These are phyloP conservation scores for Diaporthe vexans DNA, from an alignment of 2,329 filamentous ascomycete genomes.

Conservation along the genomic window DNA sequence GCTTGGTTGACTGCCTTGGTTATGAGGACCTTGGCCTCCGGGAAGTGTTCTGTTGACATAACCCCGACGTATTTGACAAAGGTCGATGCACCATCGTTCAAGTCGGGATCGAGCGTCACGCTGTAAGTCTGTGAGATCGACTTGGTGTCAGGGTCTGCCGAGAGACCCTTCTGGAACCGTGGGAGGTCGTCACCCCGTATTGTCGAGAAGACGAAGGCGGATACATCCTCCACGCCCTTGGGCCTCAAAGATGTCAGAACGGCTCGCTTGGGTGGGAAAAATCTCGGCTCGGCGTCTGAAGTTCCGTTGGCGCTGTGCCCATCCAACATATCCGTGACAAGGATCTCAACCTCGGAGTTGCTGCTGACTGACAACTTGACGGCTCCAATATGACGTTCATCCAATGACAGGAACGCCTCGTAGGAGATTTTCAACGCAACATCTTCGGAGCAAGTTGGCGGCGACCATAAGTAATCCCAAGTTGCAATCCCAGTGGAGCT, in stretches of 20 bases:
- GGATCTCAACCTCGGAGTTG: neutral
- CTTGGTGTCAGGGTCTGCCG: constrained; percentile 19
- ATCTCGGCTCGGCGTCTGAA: neutral
- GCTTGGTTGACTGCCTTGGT: neutral
- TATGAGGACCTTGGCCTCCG: neutral
- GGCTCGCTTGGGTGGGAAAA: neutral
- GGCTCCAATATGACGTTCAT: neutral
- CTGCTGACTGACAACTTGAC: neutral
- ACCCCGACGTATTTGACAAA: constrained; percentile 6
- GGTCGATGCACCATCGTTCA: neutral
- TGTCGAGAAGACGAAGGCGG: neutral
- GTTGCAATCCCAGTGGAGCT: constrained; percentile 1
- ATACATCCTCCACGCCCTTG: neutral
- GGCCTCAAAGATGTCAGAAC: neutral
- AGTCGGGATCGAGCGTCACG: neutral
- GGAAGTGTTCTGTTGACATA: neutral
- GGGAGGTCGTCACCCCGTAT: constrained; percentile 7
- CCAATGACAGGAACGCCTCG: neutral
- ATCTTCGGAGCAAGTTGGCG: neutral
- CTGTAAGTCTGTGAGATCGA: neutral
- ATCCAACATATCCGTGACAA: neutral
- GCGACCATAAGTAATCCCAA: neutral
- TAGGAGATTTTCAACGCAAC: neutral
- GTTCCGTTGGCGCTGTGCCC: constrained; percentile 1
- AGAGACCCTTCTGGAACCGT: neutral